Evolutionary conservation across 768 basidiomycete genomes (phyloP).

Genomic region (Naganishia kalamii): DNA sequence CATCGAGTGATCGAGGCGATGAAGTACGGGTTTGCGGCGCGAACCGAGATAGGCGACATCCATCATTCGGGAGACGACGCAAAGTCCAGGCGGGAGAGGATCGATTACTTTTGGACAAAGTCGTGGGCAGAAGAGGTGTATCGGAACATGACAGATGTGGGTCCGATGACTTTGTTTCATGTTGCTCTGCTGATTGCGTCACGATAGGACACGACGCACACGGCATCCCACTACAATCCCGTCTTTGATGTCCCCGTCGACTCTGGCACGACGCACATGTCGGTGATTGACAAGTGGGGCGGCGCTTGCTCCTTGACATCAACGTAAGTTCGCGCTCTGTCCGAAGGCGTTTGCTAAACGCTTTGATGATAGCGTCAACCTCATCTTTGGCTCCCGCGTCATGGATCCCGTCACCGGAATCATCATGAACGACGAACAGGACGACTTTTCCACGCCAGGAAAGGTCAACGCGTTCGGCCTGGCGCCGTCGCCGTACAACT

Average conservation of each 20-base stretch:
- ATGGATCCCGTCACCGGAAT: conserved; percentile 82
- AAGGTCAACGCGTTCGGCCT: conserved; percentile 64
- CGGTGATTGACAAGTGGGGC: conserved; percentile 71
- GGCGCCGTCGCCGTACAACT: conserved; percentile 55
- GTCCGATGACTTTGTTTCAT: conserved; percentile 31
- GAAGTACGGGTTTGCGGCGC: conserved; percentile 72
- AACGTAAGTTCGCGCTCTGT: conserved; percentile 49
- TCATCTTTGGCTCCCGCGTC: conserved; percentile 80
- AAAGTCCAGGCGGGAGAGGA: conserved; percentile 40
- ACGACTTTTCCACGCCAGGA: conserved; percentile 85
- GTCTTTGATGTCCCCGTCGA: conserved; percentile 69
- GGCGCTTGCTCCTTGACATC: conserved; percentile 80
- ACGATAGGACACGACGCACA: conserved; percentile 68
- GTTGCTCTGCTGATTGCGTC: conserved; percentile 12
- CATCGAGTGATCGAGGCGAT: conserved; percentile 78
- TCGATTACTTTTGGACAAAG: conserved; percentile 55
- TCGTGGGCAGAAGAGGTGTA: conserved; percentile 58
- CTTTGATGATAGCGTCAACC: conserved; percentile 55
- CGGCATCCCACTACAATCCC: conserved; percentile 74
- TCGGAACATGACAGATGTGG: conserved; percentile 73
- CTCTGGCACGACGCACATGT: conserved; percentile 91
- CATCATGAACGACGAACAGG: conserved; percentile 81
- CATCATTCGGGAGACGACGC: conserved; percentile 9
- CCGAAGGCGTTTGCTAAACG: not conserved
- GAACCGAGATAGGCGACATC: conserved; percentile 71